These are phyloP conservation scores for Isabelozyma rhagii DNA, from an alignment of 805 yeast genomes.

Conservation along the genomic window DNA sequence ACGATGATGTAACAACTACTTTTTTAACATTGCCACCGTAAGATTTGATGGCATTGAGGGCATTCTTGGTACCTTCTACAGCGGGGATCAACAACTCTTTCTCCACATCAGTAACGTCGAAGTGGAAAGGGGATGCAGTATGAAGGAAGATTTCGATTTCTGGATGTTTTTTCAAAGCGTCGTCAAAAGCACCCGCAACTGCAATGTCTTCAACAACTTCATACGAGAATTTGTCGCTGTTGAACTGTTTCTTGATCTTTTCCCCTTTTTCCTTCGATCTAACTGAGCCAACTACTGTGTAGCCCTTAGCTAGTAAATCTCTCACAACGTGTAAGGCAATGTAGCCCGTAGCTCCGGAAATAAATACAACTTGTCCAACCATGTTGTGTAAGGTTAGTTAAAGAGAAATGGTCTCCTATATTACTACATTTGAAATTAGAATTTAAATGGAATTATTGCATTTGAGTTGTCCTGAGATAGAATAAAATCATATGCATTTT, in stretches of 20 bases:
- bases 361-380: constrained; percentile 12
- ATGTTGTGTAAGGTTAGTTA: background rate
- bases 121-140: constrained; percentile 20
- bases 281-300: constrained; percentile 23
- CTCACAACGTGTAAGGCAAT: constrained; percentile 25
- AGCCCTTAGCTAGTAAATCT: constrained; percentile 17
- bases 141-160: constrained; percentile 18
- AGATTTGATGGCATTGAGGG: constrained; percentile 13
- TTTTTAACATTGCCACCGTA: constrained; percentile 14
- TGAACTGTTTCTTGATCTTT: constrained; percentile 25
- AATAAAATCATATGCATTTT: too few relatives aligned
- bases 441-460: too few relatives aligned
- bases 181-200: constrained; percentile 16
- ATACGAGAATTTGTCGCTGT: constrained; percentile 11
- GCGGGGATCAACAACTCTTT: constrained; percentile 20
- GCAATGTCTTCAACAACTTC: constrained; percentile 14
- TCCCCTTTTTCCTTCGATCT: constrained; percentile 21
- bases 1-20: constrained; percentile 15
- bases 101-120: constrained; percentile 11
- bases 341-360: constrained; percentile 33
- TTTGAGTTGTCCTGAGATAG: too few relatives aligned
- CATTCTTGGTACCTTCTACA: constrained; percentile 18
- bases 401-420: too few relatives aligned
- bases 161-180: constrained; percentile 17
- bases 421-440: too few relatives aligned